Percentiles rank a stretch among this genome's conserved stretches.
These are phyloP conservation scores for Diaporthe sp. DNA, from an alignment of 2,329 filamentous ascomycete genomes.

Conservation along the genomic window DNA sequence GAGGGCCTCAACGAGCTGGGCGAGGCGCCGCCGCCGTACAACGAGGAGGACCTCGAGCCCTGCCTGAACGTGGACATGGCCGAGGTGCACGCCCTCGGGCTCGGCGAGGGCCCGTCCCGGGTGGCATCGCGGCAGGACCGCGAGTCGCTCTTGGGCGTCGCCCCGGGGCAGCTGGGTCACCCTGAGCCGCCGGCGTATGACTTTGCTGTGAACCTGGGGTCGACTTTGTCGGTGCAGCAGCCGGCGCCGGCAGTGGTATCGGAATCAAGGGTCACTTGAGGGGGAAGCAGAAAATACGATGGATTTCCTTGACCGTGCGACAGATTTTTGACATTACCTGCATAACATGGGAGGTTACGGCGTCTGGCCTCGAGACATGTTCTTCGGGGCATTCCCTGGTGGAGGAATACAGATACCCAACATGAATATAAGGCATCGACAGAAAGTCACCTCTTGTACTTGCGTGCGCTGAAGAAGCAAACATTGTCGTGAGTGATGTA, in stretches of 20 bases:
- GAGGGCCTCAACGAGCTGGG: conserved; percentile 47
- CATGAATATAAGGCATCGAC: conserved; percentile 18
- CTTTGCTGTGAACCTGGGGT: not conserved
- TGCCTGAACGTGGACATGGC: conserved; percentile 9
- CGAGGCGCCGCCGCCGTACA: conserved; percentile 47
- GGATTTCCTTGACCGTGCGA: no score
- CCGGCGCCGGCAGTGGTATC: conserved; percentile 9
- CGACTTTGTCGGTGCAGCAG: not conserved
- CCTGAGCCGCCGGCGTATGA: conserved; percentile 30
- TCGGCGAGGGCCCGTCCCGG: conserved; percentile 8
- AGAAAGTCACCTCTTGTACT: not conserved
- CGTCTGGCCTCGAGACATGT: not conserved
- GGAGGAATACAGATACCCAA: conserved; percentile 12
- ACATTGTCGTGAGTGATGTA: not conserved
- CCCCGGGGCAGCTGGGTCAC: not conserved
- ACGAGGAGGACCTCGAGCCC: conserved; percentile 13
- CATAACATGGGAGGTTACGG: not conserved
- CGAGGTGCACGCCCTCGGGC: not conserved
- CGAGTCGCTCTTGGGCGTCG: not conserved
- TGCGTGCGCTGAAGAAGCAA: not conserved
- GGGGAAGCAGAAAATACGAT: no score
- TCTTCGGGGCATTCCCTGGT: not conserved
- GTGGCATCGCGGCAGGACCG: conserved; percentile 18
- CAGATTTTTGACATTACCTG: not conserved
- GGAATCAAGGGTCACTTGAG: not conserved